Conservation (phyloP, 208 protist genomes). For the Tritrichomonas musculus region DNA sequence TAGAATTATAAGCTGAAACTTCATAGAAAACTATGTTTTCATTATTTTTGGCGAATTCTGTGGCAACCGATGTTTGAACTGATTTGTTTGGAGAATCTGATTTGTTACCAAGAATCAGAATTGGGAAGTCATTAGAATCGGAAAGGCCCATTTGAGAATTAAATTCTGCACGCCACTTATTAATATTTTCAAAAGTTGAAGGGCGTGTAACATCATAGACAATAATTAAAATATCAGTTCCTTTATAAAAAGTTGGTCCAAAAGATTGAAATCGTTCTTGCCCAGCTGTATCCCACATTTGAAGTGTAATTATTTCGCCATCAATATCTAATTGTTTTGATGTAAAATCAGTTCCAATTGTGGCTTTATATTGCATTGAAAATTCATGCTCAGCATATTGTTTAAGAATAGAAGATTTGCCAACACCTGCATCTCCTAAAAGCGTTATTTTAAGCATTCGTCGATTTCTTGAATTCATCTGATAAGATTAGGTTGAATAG, state of each 20-base stretch:
- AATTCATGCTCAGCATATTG: neutral
- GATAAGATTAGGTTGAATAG: too few relatives aligned
- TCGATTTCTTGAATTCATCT: too few relatives aligned
- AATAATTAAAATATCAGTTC: too few relatives aligned
- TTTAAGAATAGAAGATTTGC: neutral
- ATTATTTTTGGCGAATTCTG: neutral
- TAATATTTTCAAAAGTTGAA: too few relatives aligned
- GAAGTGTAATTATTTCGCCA: neutral
- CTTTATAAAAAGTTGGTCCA: too few relatives aligned
- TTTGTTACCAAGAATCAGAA: neutral
- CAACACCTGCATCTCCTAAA: neutral
- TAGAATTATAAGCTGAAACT: neutral
- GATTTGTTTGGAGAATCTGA: neutral
- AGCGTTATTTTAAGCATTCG: neutral
- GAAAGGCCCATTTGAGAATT: neutral
- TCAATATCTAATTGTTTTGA: neutral
- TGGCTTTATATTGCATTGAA: neutral
- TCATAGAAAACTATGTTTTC: neutral
- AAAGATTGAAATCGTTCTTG: too few relatives aligned
- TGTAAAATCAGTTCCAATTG: neutral
- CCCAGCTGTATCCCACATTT: too few relatives aligned
- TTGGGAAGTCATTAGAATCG: neutral
- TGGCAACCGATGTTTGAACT: neutral
- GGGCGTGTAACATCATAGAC: too few relatives aligned
- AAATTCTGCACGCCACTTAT: neutral